Evolutionary conservation across 192 early-diverging fungal genomes (phyloP).

Genomic region (Coemansia sp.): DNA sequence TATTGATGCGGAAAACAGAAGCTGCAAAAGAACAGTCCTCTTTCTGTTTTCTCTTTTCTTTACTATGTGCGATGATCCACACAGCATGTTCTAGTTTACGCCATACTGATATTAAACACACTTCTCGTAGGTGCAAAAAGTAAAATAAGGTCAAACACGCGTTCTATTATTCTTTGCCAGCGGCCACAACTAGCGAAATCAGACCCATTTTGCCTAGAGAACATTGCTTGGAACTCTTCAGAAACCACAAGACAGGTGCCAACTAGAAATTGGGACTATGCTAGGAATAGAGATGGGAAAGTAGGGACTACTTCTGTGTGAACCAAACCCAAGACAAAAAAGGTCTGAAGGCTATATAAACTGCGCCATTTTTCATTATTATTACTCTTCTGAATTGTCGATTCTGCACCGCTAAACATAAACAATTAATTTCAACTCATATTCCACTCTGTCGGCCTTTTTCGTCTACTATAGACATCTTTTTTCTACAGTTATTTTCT

Average conservation of each 20-base stretch:
- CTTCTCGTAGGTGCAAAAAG: too few species aligned
- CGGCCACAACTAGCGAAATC: too few species aligned
- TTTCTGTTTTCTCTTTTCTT: conserved; percentile 1
- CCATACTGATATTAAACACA: not conserved
- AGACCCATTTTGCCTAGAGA: too few species aligned
- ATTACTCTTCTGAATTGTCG: not conserved
- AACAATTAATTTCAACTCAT: not conserved
- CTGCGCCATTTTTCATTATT: conserved; percentile 5
- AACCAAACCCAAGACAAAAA: not conserved
- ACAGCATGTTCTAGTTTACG: conserved; percentile 1
- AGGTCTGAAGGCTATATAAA: not conserved
- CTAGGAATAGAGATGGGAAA: not conserved
- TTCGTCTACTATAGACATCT: not conserved
- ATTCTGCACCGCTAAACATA: too few species aligned
- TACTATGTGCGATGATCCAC: not conserved
- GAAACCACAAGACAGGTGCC: too few species aligned
- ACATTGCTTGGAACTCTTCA: too few species aligned
- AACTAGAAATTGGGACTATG: too few species aligned
- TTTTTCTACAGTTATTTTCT: not conserved
- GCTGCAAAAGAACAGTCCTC: not conserved
- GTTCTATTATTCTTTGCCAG: too few species aligned
- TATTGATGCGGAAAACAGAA: not conserved
- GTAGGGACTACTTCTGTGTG: not conserved
- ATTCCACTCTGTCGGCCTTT: conserved; percentile 5
- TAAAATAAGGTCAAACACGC: too few species aligned